Evolutionary conservation across 148 eudicot genomes (phyloP).

Genomic region (Linanthus parryae): DNA sequence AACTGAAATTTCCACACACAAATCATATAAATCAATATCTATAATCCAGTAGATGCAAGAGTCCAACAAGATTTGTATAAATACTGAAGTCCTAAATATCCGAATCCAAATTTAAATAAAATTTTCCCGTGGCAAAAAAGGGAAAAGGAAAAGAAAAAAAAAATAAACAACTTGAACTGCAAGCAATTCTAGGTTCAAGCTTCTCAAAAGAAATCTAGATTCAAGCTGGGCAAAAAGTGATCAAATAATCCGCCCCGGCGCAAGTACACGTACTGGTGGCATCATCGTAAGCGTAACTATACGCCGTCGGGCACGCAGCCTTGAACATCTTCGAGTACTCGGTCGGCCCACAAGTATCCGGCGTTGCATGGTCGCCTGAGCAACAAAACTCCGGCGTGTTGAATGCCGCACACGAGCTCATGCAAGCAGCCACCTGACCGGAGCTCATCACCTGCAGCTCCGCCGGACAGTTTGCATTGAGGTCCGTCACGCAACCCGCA

Average conservation of each 20-base stretch:
- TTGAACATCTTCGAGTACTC: constrained; percentile 22
- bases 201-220: too few relatives aligned
- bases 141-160: too few relatives aligned
- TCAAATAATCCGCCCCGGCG: constrained; percentile 24
- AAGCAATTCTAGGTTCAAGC: too few relatives aligned
- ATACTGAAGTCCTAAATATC: too few relatives aligned
- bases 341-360: constrained; percentile 21
- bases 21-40: too few relatives aligned
- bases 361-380: constrained; percentile 16
- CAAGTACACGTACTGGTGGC: constrained; percentile 29
- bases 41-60: too few relatives aligned
- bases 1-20: too few relatives aligned
- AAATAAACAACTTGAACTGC: too few relatives aligned
- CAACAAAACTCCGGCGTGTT: constrained; percentile 24
- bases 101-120: too few relatives aligned
- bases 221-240: constrained; percentile 34
- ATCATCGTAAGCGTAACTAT: constrained; percentile 39
- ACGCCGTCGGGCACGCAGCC: constrained; percentile 25
- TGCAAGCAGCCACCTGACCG: constrained; percentile 19
- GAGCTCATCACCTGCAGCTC: constrained; percentile 11
- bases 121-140: too few relatives aligned
- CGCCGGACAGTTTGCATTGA: constrained; percentile 20
- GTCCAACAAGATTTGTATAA: too few relatives aligned
- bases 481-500: constrained; percentile 15
- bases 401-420: constrained; percentile 30